Conservation (phyloP, 768 basidiomycete genomes). For the Mycena kentingensis region DNA sequence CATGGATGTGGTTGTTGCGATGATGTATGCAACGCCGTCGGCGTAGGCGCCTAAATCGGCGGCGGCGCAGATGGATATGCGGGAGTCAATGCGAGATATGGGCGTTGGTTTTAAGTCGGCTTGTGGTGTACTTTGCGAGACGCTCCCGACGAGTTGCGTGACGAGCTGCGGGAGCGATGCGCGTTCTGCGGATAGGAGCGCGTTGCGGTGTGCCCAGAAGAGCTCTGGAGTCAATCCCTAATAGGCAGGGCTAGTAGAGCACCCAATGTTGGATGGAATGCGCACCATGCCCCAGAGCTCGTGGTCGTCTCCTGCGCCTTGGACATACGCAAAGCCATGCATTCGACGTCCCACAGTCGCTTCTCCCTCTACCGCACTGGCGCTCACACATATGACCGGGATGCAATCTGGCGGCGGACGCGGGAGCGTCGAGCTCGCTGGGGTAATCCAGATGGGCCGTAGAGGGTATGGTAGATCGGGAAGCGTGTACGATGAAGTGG, state of each 20-base stretch:
- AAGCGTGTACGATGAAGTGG: constrained; percentile 66
- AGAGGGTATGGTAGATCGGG: constrained; percentile 65
- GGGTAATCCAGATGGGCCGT: constrained; percentile 87
- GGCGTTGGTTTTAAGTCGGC: constrained; percentile 26
- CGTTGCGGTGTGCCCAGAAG: constrained; percentile 65
- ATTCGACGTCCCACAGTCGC: constrained; percentile 62
- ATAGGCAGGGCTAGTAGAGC: not conserved
- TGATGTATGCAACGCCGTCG: constrained; percentile 28
- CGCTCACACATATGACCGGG: constrained; percentile 84
- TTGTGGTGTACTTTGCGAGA: not conserved
- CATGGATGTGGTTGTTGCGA: constrained; percentile 27
- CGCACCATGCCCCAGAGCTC: constrained; percentile 83
- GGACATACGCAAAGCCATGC: constrained; percentile 83
- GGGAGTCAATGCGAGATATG: constrained; percentile 39
- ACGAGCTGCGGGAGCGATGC: constrained; percentile 53
- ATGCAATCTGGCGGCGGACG: constrained; percentile 35
- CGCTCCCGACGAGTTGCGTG: constrained; percentile 25
- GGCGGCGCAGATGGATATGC: constrained; percentile 42
- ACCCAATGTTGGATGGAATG: constrained; percentile 4
- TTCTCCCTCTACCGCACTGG: constrained; percentile 64
- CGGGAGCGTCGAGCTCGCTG: constrained; percentile 57
- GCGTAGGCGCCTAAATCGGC: constrained; percentile 25
- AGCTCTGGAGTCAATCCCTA: constrained; percentile 75
- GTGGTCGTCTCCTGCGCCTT: constrained; percentile 95
- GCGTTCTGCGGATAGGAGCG: constrained; percentile 50